Evolutionary conservation across 768 basidiomycete species (phyloP).

Genomic region (Trametes coccinea): DNA sequence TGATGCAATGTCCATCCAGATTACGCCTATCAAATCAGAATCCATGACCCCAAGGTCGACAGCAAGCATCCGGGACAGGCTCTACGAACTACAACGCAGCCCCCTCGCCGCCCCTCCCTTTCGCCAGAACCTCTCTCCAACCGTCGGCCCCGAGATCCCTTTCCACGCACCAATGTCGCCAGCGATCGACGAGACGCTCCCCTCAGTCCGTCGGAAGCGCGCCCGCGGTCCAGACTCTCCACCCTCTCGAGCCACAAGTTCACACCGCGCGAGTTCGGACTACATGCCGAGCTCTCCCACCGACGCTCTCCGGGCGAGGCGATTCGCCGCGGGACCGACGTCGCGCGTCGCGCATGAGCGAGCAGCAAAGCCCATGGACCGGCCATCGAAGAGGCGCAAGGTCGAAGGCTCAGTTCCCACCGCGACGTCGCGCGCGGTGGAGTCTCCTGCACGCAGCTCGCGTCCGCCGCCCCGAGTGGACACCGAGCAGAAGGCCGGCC

Average conservation of each 20-base stretch:
- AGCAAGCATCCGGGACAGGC: background rate
- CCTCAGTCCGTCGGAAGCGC: background rate
- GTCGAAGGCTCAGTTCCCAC: background rate
- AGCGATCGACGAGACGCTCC: too few species aligned
- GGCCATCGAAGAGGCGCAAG: slow-evolving; percentile 11
- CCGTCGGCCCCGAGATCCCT: background rate
- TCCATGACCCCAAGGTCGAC: background rate
- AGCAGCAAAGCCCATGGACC: background rate
- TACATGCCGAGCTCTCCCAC: slow-evolving; percentile 14
- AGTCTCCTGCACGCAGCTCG: background rate
- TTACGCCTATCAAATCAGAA: background rate
- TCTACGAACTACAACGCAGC: background rate
- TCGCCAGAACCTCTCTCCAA: background rate
- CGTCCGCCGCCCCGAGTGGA: too few species aligned
- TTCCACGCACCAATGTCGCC: background rate
- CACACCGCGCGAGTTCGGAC: background rate
- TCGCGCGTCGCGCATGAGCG: slow-evolving; percentile 12
- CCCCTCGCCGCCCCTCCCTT: background rate
- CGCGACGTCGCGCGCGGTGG: background rate
- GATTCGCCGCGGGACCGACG: background rate
- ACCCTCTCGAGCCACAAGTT: background rate
- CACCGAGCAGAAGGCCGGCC: too few species aligned
- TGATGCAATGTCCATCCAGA: background rate
- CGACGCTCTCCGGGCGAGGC: slow-evolving; percentile 1
- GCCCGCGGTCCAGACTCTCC: background rate